Evolutionary conservation across 768 basidiomycete genomes (phyloP), one percentile per base, ranked within the genome.

Genomic region (Galerina sulciceps): DNA sequence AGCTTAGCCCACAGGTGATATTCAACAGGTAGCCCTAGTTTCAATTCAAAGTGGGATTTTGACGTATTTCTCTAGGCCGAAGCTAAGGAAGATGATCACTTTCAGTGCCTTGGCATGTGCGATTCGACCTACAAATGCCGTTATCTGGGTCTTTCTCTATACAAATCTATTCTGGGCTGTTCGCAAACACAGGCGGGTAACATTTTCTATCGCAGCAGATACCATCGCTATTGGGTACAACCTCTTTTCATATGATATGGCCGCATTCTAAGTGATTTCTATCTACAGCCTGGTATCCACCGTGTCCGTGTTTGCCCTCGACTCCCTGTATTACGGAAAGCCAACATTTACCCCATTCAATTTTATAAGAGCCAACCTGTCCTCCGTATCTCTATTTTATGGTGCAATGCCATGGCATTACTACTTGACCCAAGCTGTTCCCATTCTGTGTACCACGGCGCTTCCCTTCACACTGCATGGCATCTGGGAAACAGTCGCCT

Each of bases 381-480:
- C 95, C 4, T 80, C 85, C 2, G 84, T 98, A 35, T 96, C 97
- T 0, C 76, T 89, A n/a, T 97, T 97, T 75, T 99, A 98, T 69
- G 97, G 97, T 17, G 75, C 81, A 2, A 93, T 84, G 64, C 75
- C 90, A 5, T 92, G 88, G 87, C 92, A 97, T 68, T 99, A 92
- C 70, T 98, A 99, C 68, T 59, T 97, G 40, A 81, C 84, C 0
- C 96, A 98, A 73, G 94, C 82, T 0, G 66, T 99, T 1, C 96
- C 96, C 0, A 84, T 99, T 53, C 77, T 98, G 15, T 88, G 88
- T 64, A 85, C 85, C 2, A 87, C 90, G 0, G 67, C 85, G 1
- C 71, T 94, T 1, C 94, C 95, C 1, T 94, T 93, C 61, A 80
- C 83, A 22, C 62, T 90, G 1, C 83, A 88, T 59, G 89, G 91